Evolutionary conservation across 2,329 filamentous ascomycete species (phyloP), one percentile per base, ranked within the genome.

Genomic region (Biscogniauxia marginata): DNA sequence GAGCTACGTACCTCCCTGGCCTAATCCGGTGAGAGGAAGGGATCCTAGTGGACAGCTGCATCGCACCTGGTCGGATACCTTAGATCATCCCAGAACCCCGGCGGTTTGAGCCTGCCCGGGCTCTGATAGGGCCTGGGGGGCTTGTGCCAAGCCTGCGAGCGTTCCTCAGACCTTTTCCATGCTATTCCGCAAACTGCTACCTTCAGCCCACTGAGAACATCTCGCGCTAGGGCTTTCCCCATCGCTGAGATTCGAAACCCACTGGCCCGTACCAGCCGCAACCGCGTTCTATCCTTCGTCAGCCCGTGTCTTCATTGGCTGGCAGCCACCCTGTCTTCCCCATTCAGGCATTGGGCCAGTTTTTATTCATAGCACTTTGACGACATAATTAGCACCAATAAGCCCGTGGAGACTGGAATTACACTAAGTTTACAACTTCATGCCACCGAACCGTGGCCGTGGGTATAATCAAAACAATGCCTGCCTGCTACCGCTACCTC

Each of bases 221-320:
- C n/a, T n/a, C n/a, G n/a, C n/a, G n/a, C n/a, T n/a, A n/a, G n/a
- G n/a, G n/a, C n/a, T n/a, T n/a, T n/a, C n/a, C n/a, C n/a, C n/a
- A 39, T 39, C 30, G 30, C 30, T 39, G 30, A 39, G 30, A 45
- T 51, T 51, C 30, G 49, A 44, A 44, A 39, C 9, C 30, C 30
- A 39, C 30, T 16, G 13, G 5, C 13, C 30, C 30, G n/a, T 16
- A 39, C 30, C 30, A 39, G 30, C 30, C 30, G 30, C 30, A 39
- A 39, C 30, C n/a, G n/a, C n/a, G n/a, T n/a, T n/a, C n/a, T n/a
- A n/a, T n/a, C n/a, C n/a, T n/a, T n/a, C n/a, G n/a, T n/a, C n/a
- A n/a, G n/a, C n/a, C n/a, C n/a, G n/a, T n/a, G n/a, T 25, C 3
- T 50, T 64, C 55, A 64, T 64, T 64, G 62, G 62, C 39, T 43